These are phyloP conservation scores for Xylariomycetidae sp. DNA, from an alignment of 2,329 filamentous ascomycete genomes.

Conservation along the genomic window DNA sequence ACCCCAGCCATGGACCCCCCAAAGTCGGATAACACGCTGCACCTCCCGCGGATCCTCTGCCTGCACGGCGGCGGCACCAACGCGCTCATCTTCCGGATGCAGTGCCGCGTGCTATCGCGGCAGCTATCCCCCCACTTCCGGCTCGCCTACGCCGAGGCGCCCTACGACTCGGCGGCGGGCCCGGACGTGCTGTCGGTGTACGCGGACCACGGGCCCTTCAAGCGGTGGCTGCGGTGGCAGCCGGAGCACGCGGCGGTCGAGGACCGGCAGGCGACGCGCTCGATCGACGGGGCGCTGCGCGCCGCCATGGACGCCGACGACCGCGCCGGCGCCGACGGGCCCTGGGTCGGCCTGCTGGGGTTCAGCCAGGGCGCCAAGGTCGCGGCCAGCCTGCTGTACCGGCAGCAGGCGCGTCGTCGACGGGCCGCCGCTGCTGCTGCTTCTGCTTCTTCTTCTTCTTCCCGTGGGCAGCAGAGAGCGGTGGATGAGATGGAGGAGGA, in stretches of 20 bases:
- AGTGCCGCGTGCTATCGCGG: conserved; percentile 53
- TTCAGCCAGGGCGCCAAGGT: conserved; percentile 66
- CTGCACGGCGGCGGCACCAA: conserved; percentile 78
- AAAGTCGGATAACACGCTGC: no score
- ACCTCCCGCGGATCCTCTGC: conserved; percentile 66
- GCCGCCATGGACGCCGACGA: conserved; percentile 46
- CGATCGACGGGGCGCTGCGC: neutral
- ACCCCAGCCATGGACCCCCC: no score
- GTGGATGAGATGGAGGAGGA: neutral
- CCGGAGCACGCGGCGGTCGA: conserved; percentile 50
- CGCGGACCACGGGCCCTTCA: conserved; percentile 61
- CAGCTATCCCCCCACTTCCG: conserved; percentile 55
- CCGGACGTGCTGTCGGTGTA: conserved; percentile 62
- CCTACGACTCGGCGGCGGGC: conserved; percentile 58
- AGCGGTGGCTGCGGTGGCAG: conserved; percentile 57
- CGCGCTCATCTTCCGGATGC: conserved; percentile 61
- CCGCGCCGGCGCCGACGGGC: conserved; percentile 43
- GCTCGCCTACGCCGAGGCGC: conserved; percentile 67
- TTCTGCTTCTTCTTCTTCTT: no score
- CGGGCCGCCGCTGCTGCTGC: no score
- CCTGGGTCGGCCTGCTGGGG: conserved; percentile 57
- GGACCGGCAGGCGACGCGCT: conserved; percentile 20
- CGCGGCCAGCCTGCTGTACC: conserved; percentile 53
- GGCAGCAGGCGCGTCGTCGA: conserved; percentile 53
- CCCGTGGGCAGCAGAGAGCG: neutral